Percentiles rank a stretch among this genome's conserved stretches.
Evolutionary conservation across 2,329 filamentous ascomycete species (phyloP).

Genomic region (Simplicillium sp.): DNA sequence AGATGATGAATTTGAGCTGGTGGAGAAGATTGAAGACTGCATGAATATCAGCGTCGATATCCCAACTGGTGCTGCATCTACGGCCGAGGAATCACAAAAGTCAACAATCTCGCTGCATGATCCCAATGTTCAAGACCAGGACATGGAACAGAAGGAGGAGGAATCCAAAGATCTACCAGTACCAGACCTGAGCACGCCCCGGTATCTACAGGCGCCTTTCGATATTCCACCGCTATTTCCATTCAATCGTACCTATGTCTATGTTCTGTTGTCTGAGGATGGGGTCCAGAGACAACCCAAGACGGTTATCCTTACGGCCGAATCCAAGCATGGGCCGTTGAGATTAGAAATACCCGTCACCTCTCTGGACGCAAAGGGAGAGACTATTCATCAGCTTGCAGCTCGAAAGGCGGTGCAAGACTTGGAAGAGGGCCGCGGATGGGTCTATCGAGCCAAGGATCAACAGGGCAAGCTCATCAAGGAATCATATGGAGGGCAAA

Average conservation of each 20-base stretch:
- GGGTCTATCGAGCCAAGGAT: constrained; percentile 45
- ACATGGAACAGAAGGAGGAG: constrained; percentile 17
- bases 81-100: constrained; percentile 13
- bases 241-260: constrained; percentile 56
- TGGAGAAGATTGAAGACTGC: constrained; percentile 46
- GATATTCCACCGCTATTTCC: constrained; percentile 56
- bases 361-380: constrained; percentile 28
- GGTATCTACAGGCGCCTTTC: constrained; percentile 54
- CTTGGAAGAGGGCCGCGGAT: constrained; percentile 61
- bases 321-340: constrained; percentile 46
- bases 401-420: constrained; percentile 59
- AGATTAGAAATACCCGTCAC: constrained; percentile 56
- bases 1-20: constrained; percentile 49
- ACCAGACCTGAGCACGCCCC: constrained; percentile 41
- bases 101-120: constrained; percentile 54
- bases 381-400: constrained; percentile 61
- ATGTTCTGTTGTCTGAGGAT: constrained; percentile 51
- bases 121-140: constrained; percentile 30
- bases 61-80: constrained; percentile 10
- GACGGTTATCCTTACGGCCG: constrained; percentile 49
- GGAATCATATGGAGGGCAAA: constrained; percentile 36
- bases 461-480: constrained; percentile 31
- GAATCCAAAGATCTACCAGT: constrained; percentile 37
- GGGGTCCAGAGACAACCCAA: constrained; percentile 29
- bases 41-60: constrained; percentile 25